Percentiles rank a stretch among this genome's conserved stretches.
Conservation (phyloP, 805 yeast species). For the Candida railenensis region DNA sequence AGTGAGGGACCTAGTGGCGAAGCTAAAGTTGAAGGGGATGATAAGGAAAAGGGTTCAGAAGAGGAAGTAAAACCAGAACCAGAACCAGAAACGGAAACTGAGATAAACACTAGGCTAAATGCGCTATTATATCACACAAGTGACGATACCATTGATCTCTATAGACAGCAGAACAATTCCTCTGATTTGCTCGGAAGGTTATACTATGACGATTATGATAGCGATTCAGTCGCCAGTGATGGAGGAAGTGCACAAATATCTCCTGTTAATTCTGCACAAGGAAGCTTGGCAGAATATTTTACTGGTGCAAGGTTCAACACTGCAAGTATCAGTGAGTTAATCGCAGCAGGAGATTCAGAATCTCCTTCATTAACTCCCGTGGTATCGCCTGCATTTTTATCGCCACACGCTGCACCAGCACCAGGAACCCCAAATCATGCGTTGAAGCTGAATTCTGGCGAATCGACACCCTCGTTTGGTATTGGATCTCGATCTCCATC, state of each 20-base stretch:
- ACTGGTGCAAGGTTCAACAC: neutral
- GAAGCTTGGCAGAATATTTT: constrained; percentile 1
- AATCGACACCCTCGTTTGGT: neutral
- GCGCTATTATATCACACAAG: constrained; percentile 38
- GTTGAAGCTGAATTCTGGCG: neutral
- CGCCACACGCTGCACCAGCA: neutral
- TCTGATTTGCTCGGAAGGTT: constrained; percentile 42
- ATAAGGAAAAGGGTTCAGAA: constrained; percentile 4
- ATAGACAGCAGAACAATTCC: constrained; percentile 34
- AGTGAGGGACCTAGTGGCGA: constrained; percentile 3
- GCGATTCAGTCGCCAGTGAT: constrained; percentile 24
- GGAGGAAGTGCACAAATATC: constrained; percentile 16
- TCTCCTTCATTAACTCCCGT: neutral
- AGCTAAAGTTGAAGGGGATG: neutral
- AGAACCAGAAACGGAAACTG: constrained; percentile 27
- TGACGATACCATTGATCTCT: constrained; percentile 37
- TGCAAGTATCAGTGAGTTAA: neutral
- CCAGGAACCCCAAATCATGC: neutral
- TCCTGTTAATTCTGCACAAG: constrained; percentile 10
- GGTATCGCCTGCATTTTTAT: neutral
- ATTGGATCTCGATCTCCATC: constrained; percentile 3
- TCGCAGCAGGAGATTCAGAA: neutral
- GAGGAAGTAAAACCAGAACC: constrained; percentile 2
- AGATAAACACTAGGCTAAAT: constrained; percentile 36
- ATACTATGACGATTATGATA: constrained; percentile 43